Evolutionary conservation across 495 filamentous ascomycete species (phyloP).

Genomic region (Melanomma pulvis-pyrius): DNA sequence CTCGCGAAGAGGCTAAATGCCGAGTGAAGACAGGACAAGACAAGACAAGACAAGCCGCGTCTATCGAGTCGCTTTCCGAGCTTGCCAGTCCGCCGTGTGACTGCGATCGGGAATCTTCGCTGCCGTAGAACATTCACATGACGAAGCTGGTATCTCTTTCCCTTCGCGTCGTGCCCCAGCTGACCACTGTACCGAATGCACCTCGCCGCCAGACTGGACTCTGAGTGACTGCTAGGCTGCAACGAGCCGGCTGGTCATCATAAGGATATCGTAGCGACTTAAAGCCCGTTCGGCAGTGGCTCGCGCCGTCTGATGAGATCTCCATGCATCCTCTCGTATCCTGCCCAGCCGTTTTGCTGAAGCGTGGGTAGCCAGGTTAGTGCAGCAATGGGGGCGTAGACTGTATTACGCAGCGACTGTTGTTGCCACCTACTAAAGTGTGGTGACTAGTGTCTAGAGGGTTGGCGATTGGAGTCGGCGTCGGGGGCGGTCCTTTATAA

Average conservation of each 20-base stretch:
- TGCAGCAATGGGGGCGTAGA: not conserved
- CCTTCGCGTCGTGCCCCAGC: conserved; percentile 19
- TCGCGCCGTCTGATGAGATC: conserved; percentile 27
- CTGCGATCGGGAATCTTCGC: conserved; percentile 7
- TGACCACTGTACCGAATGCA: conserved; percentile 32
- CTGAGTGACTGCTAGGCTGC: conserved; percentile 25
- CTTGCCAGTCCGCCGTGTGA: conserved; percentile 6
- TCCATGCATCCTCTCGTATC: conserved; percentile 21
- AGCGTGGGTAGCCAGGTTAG: not conserved
- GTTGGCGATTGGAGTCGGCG: not conserved
- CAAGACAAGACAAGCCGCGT: not conserved
- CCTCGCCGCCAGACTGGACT: conserved; percentile 24
- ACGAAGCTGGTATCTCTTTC: conserved; percentile 2
- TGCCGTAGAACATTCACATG: conserved; percentile 31
- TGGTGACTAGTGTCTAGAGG: not conserved
- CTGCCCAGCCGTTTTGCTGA: conserved; percentile 4
- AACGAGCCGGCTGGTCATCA: conserved; percentile 10
- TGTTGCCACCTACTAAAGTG: conserved; percentile 1
- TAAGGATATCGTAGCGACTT: conserved; percentile 19
- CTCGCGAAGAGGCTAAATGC: not conserved
- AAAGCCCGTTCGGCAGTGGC: conserved; percentile 12
- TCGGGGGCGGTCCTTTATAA: not conserved
- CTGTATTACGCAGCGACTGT: not conserved
- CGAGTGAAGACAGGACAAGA: not conserved
- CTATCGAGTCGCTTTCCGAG: not conserved